Base-by-base conservation (phyloP, 768 basidiomycete genomes). In the Naematelia encephala region DNA sequence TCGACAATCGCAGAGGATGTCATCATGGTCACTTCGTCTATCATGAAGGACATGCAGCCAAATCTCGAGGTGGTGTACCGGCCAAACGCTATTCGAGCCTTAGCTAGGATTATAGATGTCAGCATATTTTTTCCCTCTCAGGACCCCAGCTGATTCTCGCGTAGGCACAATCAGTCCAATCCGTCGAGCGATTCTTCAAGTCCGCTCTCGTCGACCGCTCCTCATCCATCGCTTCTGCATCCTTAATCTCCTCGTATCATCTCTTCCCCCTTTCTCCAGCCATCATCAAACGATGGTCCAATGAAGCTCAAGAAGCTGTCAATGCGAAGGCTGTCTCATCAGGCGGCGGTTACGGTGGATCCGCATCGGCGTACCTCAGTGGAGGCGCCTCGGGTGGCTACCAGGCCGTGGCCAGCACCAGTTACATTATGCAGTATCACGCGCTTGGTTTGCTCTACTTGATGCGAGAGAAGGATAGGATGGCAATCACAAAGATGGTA, bases 41-140 rank as follows among this genome's bases (percentile, higher is more conserved):
- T 99, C 78, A 96, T 96, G 93, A 98, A 98, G 81, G 96, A 99
- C 74, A 99, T 98, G 91, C 96, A 99, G 72, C 89, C 93, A 55
- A 97, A 96, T 75, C 87, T 91, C 50, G 96, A 99, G 79, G 94
- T 98, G 70, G 91, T 99, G 61, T 99, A 99, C 79, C 84, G 96
- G 55, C 90, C 96, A 28, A 99, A 99, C 78, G 89, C 96, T 14
- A 99, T 98, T 68, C 86, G 96, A 64, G 93, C 94, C 5, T 82
- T 99, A 4, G 92, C 91, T 78, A 84, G 92, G 63, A 93, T 99
- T 75, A 94, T 97, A 69, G 96, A 99, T 77, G 96, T 97, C 78
- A 76, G 92, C 85, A 42, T 14, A 39, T 23, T 2, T 13, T 1
- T 21, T 13, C 16, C 11, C 27, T 52, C 10, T 27, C 2, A 16